Conservation (phyloP, 1,284 basidiomycete genomes). For the Malassezia vespertilionis region DNA sequence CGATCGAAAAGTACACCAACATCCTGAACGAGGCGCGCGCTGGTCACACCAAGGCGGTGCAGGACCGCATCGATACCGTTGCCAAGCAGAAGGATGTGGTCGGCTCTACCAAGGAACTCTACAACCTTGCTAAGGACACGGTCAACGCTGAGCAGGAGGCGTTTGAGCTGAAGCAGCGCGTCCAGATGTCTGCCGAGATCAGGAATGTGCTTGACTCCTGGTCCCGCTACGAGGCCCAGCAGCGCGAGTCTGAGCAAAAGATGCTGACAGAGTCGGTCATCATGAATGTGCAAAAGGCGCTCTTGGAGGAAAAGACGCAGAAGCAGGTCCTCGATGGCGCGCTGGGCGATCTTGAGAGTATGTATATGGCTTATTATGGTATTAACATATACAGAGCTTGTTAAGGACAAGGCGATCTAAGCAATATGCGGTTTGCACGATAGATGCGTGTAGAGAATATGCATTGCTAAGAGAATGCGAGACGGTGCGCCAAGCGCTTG, state of each 20-base stretch:
- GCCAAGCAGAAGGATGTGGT: slow-evolving; percentile 89
- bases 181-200: slow-evolving; percentile 73
- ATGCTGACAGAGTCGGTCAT: slow-evolving; percentile 79
- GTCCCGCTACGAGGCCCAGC: slow-evolving; percentile 93
- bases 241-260: slow-evolving; percentile 88
- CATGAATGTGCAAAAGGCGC: slow-evolving; percentile 67
- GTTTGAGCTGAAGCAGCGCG: slow-evolving; percentile 82
- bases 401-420: slow-evolving; percentile 47
- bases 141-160: slow-evolving; percentile 79
- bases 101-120: slow-evolving; percentile 75
- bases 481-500: slow-evolving; percentile 25
- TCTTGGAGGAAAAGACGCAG: slow-evolving; percentile 85
- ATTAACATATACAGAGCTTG: slow-evolving; percentile 20
- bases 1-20: slow-evolving; percentile 58
- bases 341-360: slow-evolving; percentile 82
- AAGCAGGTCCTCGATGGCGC: slow-evolving; percentile 77
- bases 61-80: slow-evolving; percentile 81
- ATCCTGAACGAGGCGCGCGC: slow-evolving; percentile 72
- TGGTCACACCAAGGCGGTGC: slow-evolving; percentile 85
- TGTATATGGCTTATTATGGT: slow-evolving; percentile 50
- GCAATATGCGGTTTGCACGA: background rate
- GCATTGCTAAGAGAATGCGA: slow-evolving; percentile 13
- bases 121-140: slow-evolving; percentile 90
- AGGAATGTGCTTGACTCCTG: slow-evolving; percentile 93
- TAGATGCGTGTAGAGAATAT: background rate